These are phyloP conservation scores for Talaromyces atroroseus DNA, from an alignment of 2,329 filamentous ascomycete genomes.

Conservation along the genomic window DNA sequence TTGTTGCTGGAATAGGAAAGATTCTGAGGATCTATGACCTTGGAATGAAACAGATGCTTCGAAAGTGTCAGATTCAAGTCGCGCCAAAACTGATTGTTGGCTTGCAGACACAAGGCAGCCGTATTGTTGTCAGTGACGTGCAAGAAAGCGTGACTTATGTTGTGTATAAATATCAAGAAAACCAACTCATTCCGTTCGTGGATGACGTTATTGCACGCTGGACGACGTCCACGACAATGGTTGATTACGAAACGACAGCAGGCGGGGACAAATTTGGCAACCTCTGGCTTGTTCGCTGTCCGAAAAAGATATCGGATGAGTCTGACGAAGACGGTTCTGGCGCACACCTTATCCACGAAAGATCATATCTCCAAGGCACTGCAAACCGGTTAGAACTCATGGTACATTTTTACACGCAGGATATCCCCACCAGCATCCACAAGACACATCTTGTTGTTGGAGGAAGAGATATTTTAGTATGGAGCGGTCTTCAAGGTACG, in stretches of 20 bases:
- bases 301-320: constrained; percentile 77
- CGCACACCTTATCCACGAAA: constrained; percentile 83
- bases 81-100: constrained; percentile 79
- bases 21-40: constrained; percentile 85
- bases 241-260: constrained; percentile 93
- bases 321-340: constrained; percentile 89
- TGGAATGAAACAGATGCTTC: constrained; percentile 83
- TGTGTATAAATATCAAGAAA: constrained; percentile 87
- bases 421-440: constrained; percentile 84
- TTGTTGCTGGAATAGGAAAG: constrained; percentile 79
- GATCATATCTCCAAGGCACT: constrained; percentile 83
- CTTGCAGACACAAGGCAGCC: constrained; percentile 81
- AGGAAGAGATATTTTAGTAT: constrained; percentile 84
- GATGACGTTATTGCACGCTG: constrained; percentile 87
- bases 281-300: constrained; percentile 84
- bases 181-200: constrained; percentile 85
- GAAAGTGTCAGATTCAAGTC: constrained; percentile 80
- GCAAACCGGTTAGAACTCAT: constrained; percentile 79
- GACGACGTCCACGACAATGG: constrained; percentile 87
- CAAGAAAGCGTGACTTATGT: constrained; percentile 88
- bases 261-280: constrained; percentile 98
- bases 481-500: constrained; percentile 91
- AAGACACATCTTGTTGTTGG: constrained; percentile 88
- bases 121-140: constrained; percentile 87
- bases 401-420: constrained; percentile 84